Conservation (phyloP, 768 basidiomycete genomes). For the Gymnopilus junonius region DNA sequence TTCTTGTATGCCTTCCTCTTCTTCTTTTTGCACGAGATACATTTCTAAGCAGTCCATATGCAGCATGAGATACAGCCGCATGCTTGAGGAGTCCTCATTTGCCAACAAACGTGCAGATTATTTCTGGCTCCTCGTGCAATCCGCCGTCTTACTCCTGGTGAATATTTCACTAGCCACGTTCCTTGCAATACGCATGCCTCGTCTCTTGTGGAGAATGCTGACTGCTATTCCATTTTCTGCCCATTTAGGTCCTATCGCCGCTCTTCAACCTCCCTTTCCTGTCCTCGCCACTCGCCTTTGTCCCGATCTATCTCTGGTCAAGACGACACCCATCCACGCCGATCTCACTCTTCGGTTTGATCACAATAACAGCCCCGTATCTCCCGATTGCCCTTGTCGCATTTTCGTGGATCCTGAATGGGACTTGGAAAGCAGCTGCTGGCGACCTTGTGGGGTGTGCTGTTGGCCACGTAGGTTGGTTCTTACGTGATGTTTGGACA, state of each 20-base stretch:
- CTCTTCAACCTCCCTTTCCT: slow-evolving; percentile 93
- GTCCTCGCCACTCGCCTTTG: slow-evolving; percentile 90
- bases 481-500: slow-evolving; percentile 86
- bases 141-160: slow-evolving; percentile 85
- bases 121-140: slow-evolving; percentile 90
- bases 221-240: neutral
- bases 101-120: slow-evolving; percentile 92
- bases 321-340: slow-evolving; percentile 91
- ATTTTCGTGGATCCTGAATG: slow-evolving; percentile 83
- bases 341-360: slow-evolving; percentile 93
- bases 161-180: slow-evolving; percentile 27
- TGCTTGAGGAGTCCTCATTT: slow-evolving; percentile 97
- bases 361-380: slow-evolving; percentile 96
- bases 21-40: neutral
- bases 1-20: slow-evolving; percentile 79
- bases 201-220: no score
- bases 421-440: slow-evolving; percentile 83
- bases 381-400: slow-evolving; percentile 90
- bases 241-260: slow-evolving; percentile 74
- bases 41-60: neutral
- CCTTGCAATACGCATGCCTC: neutral
- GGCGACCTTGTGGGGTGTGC: slow-evolving; percentile 85
- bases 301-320: slow-evolving; percentile 97
- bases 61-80: slow-evolving; percentile 96
- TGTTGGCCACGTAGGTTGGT: slow-evolving; percentile 88